These are phyloP conservation scores for Fusarium miscanthi DNA, from an alignment of 2,329 filamentous ascomycete genomes.

Conservation along the genomic window DNA sequence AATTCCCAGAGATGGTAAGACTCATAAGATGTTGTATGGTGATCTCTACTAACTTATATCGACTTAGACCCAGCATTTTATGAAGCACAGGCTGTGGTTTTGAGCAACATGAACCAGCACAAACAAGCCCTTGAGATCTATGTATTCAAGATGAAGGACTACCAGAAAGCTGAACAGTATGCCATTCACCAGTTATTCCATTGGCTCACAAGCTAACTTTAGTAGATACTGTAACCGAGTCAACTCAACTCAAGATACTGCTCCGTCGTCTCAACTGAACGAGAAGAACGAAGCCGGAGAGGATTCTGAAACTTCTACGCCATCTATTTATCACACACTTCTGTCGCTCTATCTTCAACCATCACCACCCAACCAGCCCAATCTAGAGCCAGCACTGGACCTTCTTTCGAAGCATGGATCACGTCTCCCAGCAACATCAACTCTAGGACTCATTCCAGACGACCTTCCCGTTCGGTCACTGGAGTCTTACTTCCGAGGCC, in stretches of 20 bases:
- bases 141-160: constrained; percentile 92
- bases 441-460: constrained; percentile 86
- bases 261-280: constrained; percentile 50
- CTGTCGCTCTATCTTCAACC: constrained; percentile 90
- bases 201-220: constrained; percentile 33
- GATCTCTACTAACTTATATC: constrained; percentile 17
- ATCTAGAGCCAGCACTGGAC: constrained; percentile 82
- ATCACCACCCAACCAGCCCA: constrained; percentile 75
- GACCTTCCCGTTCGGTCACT: constrained; percentile 81
- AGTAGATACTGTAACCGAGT: constrained; percentile 87
- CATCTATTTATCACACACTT: constrained; percentile 91
- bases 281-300: constrained; percentile 49
- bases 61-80: constrained; percentile 82
- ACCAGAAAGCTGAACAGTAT: constrained; percentile 91
- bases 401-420: constrained; percentile 94
- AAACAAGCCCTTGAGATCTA: constrained; percentile 97
- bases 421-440: constrained; percentile 86
- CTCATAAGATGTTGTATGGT: not conserved
- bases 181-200: constrained; percentile 46
- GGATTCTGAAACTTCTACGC: constrained; percentile 63
- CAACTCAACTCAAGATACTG: constrained; percentile 70
- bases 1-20: constrained; percentile 81
- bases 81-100: constrained; percentile 88
- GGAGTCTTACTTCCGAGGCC: constrained; percentile 89
- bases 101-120: constrained; percentile 95